These are phyloP conservation scores for Calycina herbarum DNA, from an alignment of 2,329 filamentous ascomycete species.

Conservation along the genomic window DNA sequence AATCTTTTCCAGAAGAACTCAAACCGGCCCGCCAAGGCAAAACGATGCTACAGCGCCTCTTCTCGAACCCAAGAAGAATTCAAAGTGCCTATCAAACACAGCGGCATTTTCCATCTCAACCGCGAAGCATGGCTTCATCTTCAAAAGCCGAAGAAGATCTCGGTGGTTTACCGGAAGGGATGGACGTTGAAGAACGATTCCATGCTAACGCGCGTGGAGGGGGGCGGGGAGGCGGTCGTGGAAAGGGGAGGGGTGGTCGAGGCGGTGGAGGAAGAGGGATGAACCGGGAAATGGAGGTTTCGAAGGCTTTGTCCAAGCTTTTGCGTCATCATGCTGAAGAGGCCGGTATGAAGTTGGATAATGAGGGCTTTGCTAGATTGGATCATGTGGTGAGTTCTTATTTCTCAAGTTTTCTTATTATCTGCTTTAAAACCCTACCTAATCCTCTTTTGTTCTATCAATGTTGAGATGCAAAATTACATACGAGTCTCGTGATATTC, in stretches of 20 bases:
- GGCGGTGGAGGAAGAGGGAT: constrained; percentile 23
- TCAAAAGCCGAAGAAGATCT: constrained; percentile 10
- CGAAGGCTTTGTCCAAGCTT: constrained; percentile 38
- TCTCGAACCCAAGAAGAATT: not conserved
- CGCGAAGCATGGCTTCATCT: constrained; percentile 11
- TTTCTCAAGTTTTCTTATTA: not conserved
- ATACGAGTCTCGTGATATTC: constrained; percentile 13
- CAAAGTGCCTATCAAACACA: not conserved
- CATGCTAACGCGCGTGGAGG: constrained; percentile 11
- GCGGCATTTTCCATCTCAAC: not conserved
- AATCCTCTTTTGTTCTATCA: too few relatives aligned
- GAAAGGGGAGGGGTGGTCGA: constrained; percentile 18
- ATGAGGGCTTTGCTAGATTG: constrained; percentile 58
- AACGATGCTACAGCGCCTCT: not conserved
- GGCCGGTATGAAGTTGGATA: constrained; percentile 57
- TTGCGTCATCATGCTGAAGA: constrained; percentile 42
- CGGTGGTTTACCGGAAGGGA: constrained; percentile 9
- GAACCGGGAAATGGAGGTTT: constrained; percentile 34
- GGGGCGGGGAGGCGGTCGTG: constrained; percentile 12
- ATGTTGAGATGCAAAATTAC: not conserved
- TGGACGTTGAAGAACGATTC: constrained; percentile 11
- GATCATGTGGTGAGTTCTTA: constrained; percentile 56
- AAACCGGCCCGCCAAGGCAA: not conserved
- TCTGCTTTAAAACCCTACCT: too few relatives aligned
- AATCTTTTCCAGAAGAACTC: not conserved